Evolutionary conservation across 495 filamentous ascomycete genomes (phyloP).

Genomic region (Haplographium delicatum): DNA sequence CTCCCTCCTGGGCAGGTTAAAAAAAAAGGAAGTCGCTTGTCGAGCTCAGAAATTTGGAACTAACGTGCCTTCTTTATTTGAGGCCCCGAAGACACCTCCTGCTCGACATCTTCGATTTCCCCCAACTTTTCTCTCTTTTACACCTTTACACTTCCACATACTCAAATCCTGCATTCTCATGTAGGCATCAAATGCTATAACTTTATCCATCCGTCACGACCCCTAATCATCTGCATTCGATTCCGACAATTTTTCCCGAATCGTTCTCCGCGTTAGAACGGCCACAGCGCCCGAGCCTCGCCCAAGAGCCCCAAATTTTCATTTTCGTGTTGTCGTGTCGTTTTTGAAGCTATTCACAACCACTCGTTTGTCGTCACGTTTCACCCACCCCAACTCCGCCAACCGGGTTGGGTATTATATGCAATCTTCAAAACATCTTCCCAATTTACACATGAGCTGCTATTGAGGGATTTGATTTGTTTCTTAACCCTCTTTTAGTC

Average conservation of each 20-base stretch:
- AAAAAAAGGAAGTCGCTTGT: background rate
- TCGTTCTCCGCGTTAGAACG: background rate
- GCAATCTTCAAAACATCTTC: conserved; percentile 7
- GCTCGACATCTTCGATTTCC: background rate
- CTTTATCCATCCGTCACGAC: conserved; percentile 13
- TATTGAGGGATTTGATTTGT: background rate
- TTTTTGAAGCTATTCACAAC: conserved; percentile 24
- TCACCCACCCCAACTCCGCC: conserved; percentile 3
- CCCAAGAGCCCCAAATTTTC: background rate
- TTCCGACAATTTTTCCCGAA: conserved; percentile 4
- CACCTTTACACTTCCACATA: background rate
- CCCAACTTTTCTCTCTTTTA: conserved; percentile 7
- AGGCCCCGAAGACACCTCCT: background rate
- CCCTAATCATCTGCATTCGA: conserved; percentile 9
- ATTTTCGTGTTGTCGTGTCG: conserved; percentile 14
- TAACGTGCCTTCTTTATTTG: background rate
- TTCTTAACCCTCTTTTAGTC: background rate
- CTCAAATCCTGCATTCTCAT: background rate
- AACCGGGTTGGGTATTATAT: background rate
- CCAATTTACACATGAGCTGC: background rate
- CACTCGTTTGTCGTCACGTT: conserved; percentile 17
- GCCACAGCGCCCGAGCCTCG: background rate
- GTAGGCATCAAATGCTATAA: conserved; percentile 13
- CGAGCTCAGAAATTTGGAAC: background rate
- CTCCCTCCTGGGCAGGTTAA: background rate